A percentile compares a stretch with the other conserved stretches of the same genome.
Evolutionary conservation across 768 basidiomycete species (phyloP).

Genomic region (Thelephora aurantiotincta): DNA sequence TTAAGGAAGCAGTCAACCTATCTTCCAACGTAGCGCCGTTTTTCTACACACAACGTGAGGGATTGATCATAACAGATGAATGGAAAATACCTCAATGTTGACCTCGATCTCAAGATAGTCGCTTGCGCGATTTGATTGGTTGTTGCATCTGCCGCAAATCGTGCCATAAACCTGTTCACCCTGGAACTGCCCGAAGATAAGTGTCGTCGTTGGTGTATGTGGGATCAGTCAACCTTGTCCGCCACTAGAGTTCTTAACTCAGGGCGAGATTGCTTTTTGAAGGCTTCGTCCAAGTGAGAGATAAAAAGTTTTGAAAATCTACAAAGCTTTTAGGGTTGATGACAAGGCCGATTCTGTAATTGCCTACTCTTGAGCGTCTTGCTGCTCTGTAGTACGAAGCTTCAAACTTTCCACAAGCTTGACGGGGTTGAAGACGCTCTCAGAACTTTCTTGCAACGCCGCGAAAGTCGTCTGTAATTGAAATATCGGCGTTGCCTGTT

Average conservation of each 20-base stretch:
- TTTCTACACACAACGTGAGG: conserved; percentile 22
- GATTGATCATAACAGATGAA: not conserved
- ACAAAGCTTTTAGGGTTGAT: conserved; percentile 1
- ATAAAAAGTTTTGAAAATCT: conserved; percentile 95
- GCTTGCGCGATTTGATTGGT: conserved; percentile 51
- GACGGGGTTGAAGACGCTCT: conserved; percentile 66
- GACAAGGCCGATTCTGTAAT: conserved; percentile 1
- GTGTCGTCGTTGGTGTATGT: not conserved
- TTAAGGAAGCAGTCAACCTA: conserved; percentile 46
- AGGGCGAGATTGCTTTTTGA: conserved; percentile 62
- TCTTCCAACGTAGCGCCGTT: conserved; percentile 63
- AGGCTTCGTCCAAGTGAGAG: conserved; percentile 76
- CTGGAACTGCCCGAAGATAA: conserved; percentile 49
- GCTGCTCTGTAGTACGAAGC: conserved; percentile 74
- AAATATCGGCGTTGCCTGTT: conserved; percentile 64
- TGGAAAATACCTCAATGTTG: conserved; percentile 47
- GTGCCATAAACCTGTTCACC: conserved; percentile 76
- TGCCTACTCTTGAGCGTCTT: conserved; percentile 90
- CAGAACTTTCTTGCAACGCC: conserved; percentile 62
- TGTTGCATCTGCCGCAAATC: conserved; percentile 54
- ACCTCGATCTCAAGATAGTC: conserved; percentile 84
- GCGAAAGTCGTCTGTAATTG: conserved; percentile 74
- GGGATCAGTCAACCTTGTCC: conserved; percentile 39
- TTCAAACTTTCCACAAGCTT: conserved; percentile 78
- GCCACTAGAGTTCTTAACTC: conserved; percentile 54